Evolutionary conservation across 2,329 filamentous ascomycete genomes (phyloP), one percentile per base, ranked within the genome.

Genomic region (Alternaria sp.): DNA sequence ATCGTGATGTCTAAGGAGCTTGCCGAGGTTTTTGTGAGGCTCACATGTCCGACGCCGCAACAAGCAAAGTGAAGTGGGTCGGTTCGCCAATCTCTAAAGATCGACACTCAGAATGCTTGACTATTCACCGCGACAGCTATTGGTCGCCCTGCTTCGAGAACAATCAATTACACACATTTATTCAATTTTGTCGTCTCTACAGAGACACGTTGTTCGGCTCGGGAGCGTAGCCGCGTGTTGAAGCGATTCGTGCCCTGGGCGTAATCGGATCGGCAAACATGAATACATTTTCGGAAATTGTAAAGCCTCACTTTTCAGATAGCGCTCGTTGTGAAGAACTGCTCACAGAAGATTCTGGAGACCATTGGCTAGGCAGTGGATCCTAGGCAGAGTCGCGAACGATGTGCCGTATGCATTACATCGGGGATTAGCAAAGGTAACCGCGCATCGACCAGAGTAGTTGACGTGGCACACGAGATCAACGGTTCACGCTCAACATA

Each of bases 211-310:
- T 22, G 32, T 43, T 43, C 20, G 20, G 12, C 40, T 43, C 20
- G 40, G 40, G 20, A 25, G 20, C 3, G 20, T 43, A 16, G 20
- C 22, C 20, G 11, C 20, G 40, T 43, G 20, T 43, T 16, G 20
- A 16, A n/a, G 5, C 5, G 20, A 18, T 36, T 20, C 18, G 18
- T 30, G 12, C 20, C 14, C 30, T 36, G 32, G 30, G 32, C 32
- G 46, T 38, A 38, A 50, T 50, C 46, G 30, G 46, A 50, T 50
- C 46, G 46, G 46, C 46, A 50, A 50, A 36, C 46, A 50, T 32
- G 46, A 22, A 36, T 38, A 50, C 30, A 20, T 36, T 25, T 27
- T 50, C 32, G 46, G 32, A 36, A 38, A 50, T 25, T 27, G 16
- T 25, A n/a, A 50, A 50, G 46, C 46, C 46, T 50, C 46, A 50